These are phyloP conservation scores for Yamadazyma triangularis DNA, from an alignment of 1,139 yeast genomes.

Conservation along the genomic window DNA sequence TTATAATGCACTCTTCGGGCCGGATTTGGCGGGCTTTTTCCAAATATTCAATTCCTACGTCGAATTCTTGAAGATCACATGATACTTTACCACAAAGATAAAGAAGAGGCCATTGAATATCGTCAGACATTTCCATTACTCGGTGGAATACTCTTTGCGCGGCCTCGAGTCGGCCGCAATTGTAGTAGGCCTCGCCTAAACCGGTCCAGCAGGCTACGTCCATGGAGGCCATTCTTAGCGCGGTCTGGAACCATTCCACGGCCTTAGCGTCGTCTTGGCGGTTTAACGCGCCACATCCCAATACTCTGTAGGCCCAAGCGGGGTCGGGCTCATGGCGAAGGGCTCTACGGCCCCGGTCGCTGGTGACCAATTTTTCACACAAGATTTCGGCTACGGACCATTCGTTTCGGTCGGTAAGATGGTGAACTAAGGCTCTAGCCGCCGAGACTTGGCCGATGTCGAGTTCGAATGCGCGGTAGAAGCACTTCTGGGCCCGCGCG, in stretches of 20 bases:
- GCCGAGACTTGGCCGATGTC: slow-evolving; percentile 74
- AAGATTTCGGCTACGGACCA: slow-evolving; percentile 86
- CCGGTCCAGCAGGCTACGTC: slow-evolving; percentile 90
- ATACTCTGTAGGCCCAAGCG: slow-evolving; percentile 83
- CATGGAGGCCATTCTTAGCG: slow-evolving; percentile 60
- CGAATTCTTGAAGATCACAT: slow-evolving; percentile 37
- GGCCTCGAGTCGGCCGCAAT: slow-evolving; percentile 84
- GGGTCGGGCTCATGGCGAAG: slow-evolving; percentile 40
- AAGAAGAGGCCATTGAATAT: slow-evolving; percentile 49
- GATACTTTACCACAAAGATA: slow-evolving; percentile 67
- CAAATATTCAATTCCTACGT: slow-evolving; percentile 28
- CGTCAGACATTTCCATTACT: slow-evolving; percentile 46
- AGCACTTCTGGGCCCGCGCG: slow-evolving; percentile 78
- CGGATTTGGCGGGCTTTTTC: slow-evolving; percentile 35
- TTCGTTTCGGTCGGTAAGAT: slow-evolving; percentile 61
- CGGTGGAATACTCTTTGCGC: slow-evolving; percentile 76
- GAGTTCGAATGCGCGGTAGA: slow-evolving; percentile 83
- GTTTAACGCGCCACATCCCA: slow-evolving; percentile 78
- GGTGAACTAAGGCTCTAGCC: slow-evolving; percentile 66
- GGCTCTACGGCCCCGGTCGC: slow-evolving; percentile 54
- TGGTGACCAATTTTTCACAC: slow-evolving; percentile 57
- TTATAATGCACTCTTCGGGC: slow-evolving; percentile 57
- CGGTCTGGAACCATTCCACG: slow-evolving; percentile 83
- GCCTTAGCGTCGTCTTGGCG: slow-evolving; percentile 73
- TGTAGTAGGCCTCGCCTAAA: slow-evolving; percentile 84